These are phyloP conservation scores for Trametes maxima DNA, from an alignment of 768 basidiomycete species.

Conservation along the genomic window DNA sequence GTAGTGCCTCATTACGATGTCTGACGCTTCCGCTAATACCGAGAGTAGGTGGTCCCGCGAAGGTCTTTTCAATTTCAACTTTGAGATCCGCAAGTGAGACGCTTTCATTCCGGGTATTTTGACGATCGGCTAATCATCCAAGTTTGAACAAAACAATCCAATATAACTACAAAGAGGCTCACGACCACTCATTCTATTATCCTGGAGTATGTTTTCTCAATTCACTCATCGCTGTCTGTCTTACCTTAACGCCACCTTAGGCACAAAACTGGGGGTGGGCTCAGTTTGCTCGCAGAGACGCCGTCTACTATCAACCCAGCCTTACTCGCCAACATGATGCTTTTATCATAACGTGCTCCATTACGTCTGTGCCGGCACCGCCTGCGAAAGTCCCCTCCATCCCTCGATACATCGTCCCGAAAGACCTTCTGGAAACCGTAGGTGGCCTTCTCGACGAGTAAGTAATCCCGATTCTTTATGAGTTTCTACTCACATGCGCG, in stretches of 20 bases:
- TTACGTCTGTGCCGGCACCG: constrained; percentile 64
- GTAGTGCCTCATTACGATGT: background rate
- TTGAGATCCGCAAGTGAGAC: constrained; percentile 72
- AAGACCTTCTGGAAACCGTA: constrained; percentile 66
- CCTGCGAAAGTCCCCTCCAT: constrained; percentile 48
- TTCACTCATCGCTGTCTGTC: background rate
- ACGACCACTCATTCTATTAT: constrained; percentile 77
- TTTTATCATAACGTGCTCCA: constrained; percentile 76
- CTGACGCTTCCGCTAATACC: background rate
- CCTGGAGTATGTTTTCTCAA: constrained; percentile 22
- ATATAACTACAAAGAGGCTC: constrained; percentile 74
- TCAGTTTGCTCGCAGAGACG: constrained; percentile 77
- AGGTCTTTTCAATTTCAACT: constrained; percentile 83
- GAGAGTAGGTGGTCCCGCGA: constrained; percentile 74
- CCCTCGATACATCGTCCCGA: constrained; percentile 61
- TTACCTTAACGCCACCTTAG: constrained; percentile 35
- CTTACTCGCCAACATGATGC: constrained; percentile 61
- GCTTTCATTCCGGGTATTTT: background rate
- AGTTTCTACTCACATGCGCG: background rate
- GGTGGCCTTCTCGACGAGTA: constrained; percentile 73
- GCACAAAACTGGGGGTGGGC: constrained; percentile 92
- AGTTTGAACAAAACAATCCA: constrained; percentile 51
- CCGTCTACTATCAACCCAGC: constrained; percentile 60
- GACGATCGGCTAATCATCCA: background rate
- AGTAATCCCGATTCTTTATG: background rate